Evolutionary conservation across 1,139 yeast species (phyloP), one percentile per base, ranked within the genome.

Genomic region (Yamadazyma atmosphaerica): DNA sequence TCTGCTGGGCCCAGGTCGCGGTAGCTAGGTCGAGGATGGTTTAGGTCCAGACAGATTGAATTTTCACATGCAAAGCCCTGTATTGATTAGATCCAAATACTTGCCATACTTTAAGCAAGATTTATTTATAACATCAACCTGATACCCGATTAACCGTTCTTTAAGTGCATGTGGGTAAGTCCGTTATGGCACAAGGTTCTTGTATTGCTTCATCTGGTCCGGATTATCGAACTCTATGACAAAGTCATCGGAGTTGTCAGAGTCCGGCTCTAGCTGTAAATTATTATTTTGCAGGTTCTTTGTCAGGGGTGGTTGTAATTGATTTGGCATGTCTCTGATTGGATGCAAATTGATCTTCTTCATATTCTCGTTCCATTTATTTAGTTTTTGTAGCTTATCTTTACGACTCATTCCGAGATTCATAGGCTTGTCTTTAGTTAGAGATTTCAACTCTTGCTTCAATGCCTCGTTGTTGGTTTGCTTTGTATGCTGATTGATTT

Each of bases 281-380:
- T n/a, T n/a, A 26, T n/a, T 5, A 26, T 26, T 26, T 12, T 24
- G 13, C n/a, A n/a, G n/a, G 27, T 8, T 24, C 27, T 12, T 5
- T 7, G n/a, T 7, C 29, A 11, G 7, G 17, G 13, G 11, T 24
- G 11, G 8, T 24, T 68, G 13, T 77, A 76, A 35, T 8, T 22
- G 10, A 33, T 16, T 32, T 29, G 32, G 31, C 21, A 14, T 13
- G 17, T 15, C 17, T 16, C 31, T 28, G 10, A 28, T 16, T 28
- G 31, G 31, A 4, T 28, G 31, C 31, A 28, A 28, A 28, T 16
- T 16, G 7, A 28, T 16, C 9, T 9, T 28, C 11, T 28, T 28
- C 31, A 28, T 28, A 16, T 41, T 49, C 8, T 43, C 24, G 11
- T 43, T 41, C 53, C 53, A 49, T 33, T 37, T 44, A 17, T 40